Evolutionary conservation across 306 rosid species (phyloP).

Genomic region (Ziziphus jujuba): DNA sequence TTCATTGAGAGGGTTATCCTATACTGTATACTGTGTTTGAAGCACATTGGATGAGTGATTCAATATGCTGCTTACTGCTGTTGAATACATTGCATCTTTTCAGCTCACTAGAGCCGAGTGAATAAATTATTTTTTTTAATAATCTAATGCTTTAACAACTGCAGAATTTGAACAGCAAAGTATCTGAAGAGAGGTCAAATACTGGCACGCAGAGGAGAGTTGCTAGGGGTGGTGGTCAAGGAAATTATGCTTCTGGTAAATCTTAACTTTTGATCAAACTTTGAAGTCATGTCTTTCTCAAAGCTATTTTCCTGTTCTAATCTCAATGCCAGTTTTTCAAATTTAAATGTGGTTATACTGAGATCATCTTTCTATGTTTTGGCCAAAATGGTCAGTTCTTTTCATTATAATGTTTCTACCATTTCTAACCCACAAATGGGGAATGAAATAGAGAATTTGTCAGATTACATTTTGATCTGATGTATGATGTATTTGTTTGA

Average conservation of each 20-base stretch:
- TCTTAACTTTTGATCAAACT: conserved; percentile 7
- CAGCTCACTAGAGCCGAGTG: background rate
- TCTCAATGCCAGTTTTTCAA: background rate
- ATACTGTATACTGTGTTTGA: no score
- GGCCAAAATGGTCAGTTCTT: background rate
- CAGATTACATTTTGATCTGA: no score
- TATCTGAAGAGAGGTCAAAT: conserved; percentile 47
- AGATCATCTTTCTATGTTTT: background rate
- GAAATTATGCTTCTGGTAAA: conserved; percentile 41
- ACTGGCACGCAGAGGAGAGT: conserved; percentile 54
- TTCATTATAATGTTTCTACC: no score
- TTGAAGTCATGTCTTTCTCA: conserved; percentile 3
- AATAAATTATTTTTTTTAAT: background rate
- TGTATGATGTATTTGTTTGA: background rate
- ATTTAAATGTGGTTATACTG: background rate
- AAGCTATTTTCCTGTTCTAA: background rate
- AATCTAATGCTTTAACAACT: conserved; percentile 14
- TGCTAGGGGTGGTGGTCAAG: conserved; percentile 59
- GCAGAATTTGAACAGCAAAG: conserved; percentile 47
- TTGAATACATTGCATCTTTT: conserved; percentile 5
- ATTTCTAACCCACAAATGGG: background rate
- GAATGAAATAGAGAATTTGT: background rate
- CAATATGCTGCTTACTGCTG: background rate
- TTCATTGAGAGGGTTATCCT: no score
- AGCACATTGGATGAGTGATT: background rate